Conservation (phyloP, 2,329 filamentous ascomycete species). For the Fonsecaea multimorphosa region DNA sequence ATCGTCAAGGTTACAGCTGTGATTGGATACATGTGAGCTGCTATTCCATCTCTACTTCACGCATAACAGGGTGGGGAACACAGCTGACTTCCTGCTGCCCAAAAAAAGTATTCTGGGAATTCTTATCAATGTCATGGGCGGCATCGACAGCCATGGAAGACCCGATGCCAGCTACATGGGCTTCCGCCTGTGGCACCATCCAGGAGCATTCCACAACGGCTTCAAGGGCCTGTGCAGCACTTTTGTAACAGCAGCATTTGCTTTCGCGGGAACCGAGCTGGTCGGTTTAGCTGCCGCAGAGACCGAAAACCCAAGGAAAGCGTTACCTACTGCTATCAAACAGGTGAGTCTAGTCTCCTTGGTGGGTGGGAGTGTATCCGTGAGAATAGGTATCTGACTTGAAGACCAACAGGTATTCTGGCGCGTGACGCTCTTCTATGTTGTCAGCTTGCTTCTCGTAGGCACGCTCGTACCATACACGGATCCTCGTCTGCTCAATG, state of each 20-base stretch:
- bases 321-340: constrained; percentile 56
- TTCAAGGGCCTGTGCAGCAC: constrained; percentile 62
- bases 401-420: constrained; percentile 48
- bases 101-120: constrained; percentile 83
- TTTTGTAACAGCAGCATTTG: constrained; percentile 63
- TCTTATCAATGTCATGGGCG: constrained; percentile 70
- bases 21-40: constrained; percentile 74
- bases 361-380: no score
- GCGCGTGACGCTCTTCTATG: constrained; percentile 59
- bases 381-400: constrained; percentile 2
- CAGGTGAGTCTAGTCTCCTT: constrained; percentile 48
- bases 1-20: constrained; percentile 81
- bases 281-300: constrained; percentile 62
- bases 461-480: constrained; percentile 53
- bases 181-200: constrained; percentile 70
- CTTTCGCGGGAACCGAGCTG: constrained; percentile 63
- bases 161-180: constrained; percentile 78
- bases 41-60: background rate
- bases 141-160: constrained; percentile 68
- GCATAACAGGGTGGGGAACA: background rate
- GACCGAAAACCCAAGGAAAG: constrained; percentile 58
- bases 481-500: constrained; percentile 50
- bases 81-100: constrained; percentile 22
- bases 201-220: constrained; percentile 55
- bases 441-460: constrained; percentile 54